A percentile compares a stretch with the other conserved stretches of the same genome.
phyloP scores from a whole-genome alignment of 345 rosid species.

The Lagerstroemia speciosa region DNA sequence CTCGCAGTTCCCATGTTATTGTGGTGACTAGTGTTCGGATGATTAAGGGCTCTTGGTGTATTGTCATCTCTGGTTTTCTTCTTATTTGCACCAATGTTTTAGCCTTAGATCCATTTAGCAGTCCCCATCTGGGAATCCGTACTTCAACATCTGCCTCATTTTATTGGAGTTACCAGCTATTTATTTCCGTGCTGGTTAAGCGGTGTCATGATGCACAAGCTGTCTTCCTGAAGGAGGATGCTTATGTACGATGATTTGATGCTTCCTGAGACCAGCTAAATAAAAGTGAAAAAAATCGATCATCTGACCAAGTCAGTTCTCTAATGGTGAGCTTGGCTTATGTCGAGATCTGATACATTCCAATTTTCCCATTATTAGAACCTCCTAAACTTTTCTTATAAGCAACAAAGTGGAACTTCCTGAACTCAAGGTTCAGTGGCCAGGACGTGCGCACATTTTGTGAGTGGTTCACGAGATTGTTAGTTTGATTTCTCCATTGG shows the following conservation, averaged over 20 bases:
- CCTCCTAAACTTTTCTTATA: not conserved
- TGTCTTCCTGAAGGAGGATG: slow-evolving; percentile 3
- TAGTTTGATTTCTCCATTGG: no score
- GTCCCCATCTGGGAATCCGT: not conserved
- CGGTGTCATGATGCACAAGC: slow-evolving; percentile 17
- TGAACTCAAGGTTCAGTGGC: no score
- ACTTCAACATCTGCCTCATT: not conserved
- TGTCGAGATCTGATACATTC: slow-evolving; percentile 23
- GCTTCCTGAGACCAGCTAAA: slow-evolving; percentile 26
- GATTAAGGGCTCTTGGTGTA: not conserved
- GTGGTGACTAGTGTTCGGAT: not conserved
- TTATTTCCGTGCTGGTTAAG: slow-evolving; percentile 20
- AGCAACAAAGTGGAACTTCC: not conserved
- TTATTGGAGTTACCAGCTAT: not conserved
- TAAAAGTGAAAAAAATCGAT: slow-evolving; percentile 9
- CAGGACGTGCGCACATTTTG: no score
- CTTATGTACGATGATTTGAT: slow-evolving; percentile 18
- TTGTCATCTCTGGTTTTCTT: no score
- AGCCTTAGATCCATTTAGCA: not conserved
- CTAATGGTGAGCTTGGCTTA: slow-evolving; percentile 7
- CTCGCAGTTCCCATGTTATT: not conserved
- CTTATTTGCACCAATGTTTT: no score
- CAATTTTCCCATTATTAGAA: not conserved
- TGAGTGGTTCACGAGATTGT: no score
- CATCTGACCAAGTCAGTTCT: slow-evolving; percentile 20